A percentile compares a stretch with the other conserved stretches of the same genome.
Conservation (phyloP, 306 rosid species). For the Medicago truncatula region DNA sequence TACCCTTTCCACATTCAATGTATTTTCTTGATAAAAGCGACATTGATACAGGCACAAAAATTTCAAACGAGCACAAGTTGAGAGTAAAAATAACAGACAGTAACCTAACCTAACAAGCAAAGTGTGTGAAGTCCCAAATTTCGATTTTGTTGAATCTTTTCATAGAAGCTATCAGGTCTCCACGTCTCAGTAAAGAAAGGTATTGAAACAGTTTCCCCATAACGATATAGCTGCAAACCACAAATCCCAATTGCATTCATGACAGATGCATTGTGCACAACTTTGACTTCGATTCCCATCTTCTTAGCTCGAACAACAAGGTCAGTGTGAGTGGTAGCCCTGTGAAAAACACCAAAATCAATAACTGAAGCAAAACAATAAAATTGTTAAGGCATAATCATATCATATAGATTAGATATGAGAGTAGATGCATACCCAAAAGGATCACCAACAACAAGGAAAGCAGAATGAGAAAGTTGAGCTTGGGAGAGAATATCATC, state of each 20-base stretch:
- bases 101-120: slow-evolving; percentile 66
- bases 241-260: slow-evolving; percentile 92
- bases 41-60: slow-evolving; percentile 4
- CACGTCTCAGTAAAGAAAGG: slow-evolving; percentile 84
- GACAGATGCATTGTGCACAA: slow-evolving; percentile 82
- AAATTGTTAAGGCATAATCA: background rate
- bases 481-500: slow-evolving; percentile 51
- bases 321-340: slow-evolving; percentile 84
- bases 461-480: slow-evolving; percentile 48
- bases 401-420: background rate
- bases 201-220: slow-evolving; percentile 83
- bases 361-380: background rate
- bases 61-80: background rate
- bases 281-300: slow-evolving; percentile 72
- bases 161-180: slow-evolving; percentile 93
- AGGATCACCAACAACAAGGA: slow-evolving; percentile 63
- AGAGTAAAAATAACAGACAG: background rate
- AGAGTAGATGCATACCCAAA: slow-evolving; percentile 46
- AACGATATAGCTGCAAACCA: slow-evolving; percentile 85
- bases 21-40: background rate
- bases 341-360: slow-evolving; percentile 13
- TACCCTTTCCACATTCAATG: background rate
- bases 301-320: slow-evolving; percentile 90
- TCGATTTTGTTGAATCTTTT: slow-evolving; percentile 76
- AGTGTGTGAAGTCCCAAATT: slow-evolving; percentile 62